Base-by-base conservation (phyloP, 1,284 basidiomycete species). In the Sporisorium graminicola region DNA sequence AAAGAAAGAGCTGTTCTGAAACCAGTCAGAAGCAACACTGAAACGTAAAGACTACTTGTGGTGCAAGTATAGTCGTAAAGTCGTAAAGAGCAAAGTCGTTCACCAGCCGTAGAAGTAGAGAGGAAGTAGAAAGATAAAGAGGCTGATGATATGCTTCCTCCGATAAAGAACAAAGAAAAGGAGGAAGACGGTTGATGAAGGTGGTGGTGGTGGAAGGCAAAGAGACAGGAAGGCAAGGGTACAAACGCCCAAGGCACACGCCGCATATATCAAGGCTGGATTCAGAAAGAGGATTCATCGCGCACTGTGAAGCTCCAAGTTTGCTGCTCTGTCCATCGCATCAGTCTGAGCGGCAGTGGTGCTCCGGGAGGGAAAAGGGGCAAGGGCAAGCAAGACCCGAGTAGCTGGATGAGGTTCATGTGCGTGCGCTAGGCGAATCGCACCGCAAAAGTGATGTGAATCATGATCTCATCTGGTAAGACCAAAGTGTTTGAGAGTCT, bases 401-500 rank as follows among this genome's bases (percentile, higher is more conserved):
- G 40, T 4, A 43, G 1, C 40, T 43, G 40, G 40, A 43, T 43
- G 20, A 43, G 40, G 40, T 43, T 43, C 20, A 10, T 31, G 18
- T 29, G 27, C 16, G 24, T 13, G 18, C 14, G 2, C 13, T 22
- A 24, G 50, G 16, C 50, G 33, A 35, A 52, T 52, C 50, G 37
- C 33, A 52, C 5, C 33, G 31, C 31, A 37, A 24, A 14, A 0
- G 13, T 43, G 40, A 24, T 33, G 31, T 52, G 20, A 52, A 24
- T 22, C 33, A 37, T 37, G n/a, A 16, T 47, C 20, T 37, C 16
- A 26, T 14, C 26, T 44, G 40, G 31, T 58, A 54, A 61, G 59
- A 68, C 59, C 54, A n/a, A 5, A 53, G 10, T 62, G 56, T 63
- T 64, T 62, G 60, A 59, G 37, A 37, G 60, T 63, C 35, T 62